Base-by-base conservation (phyloP, 2,329 filamentous ascomycete genomes). In the Cryphonectria naterciae region DNA sequence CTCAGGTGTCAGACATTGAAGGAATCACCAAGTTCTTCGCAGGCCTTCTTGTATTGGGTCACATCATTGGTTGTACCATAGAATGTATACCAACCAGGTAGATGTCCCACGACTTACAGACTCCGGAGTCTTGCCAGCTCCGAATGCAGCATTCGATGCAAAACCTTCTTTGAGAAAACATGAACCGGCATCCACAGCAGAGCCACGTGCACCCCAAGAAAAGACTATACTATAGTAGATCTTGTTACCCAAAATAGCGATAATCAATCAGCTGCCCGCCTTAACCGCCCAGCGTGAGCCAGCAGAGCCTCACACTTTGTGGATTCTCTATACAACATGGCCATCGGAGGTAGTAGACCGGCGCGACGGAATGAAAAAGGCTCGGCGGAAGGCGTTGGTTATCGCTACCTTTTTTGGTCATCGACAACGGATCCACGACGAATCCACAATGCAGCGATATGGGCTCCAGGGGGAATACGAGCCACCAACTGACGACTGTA, bases 181-280 rank as follows among this genome's bases (percentile, higher is more conserved):
- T 28, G n/a, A 13, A 13, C 10, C 13, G n/a, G 11, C 52, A 56
- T 56, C n/a, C n/a, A 32, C 25, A n/a, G n/a, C 52, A 56, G 52
- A 25, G 52, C 11, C n/a, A 28, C 11, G 52, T 56, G 25, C 25
- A 56, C 8, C 28, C 2, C 25, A 28, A 56, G 25, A 11, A 11
- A 32, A 17, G 52, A 15, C 4, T 5, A 28, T 54, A 32, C 11
- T 37, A 28, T 28, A 28, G 43, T 41, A 70, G 60, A 68, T 68
- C 66, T 25, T 37, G 37, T 49, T 65, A 28, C 69, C 69, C 65
- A 70, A 68, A 71, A 71, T 62, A 68, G 61, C 25, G 17, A 37
- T 19, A 13, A 5, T 37, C 32, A 19, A 17, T 10, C 22, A 22
- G 62, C 52, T 61, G 15, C 61, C 39, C 25, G 68, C 39, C 58